Base-by-base conservation (phyloP, 2,329 filamentous ascomycete species). In the Colletotrichum eremochloae region DNA sequence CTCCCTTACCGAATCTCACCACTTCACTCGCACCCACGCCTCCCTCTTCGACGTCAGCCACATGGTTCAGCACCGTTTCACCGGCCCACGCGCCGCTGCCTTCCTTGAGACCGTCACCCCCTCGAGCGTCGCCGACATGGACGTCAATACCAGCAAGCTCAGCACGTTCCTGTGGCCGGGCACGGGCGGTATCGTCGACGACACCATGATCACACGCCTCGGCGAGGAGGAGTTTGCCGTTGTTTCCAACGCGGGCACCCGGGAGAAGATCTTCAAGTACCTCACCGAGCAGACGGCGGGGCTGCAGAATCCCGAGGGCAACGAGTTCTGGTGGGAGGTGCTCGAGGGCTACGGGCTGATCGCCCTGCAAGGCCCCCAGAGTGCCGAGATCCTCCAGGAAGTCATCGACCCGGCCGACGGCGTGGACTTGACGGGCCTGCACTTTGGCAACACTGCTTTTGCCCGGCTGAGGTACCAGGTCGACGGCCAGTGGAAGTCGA, bases 1-100 rank as follows among this genome's bases (percentile, higher is more conserved):
- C 75, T 92, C 92, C 76, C 92, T 98, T 75, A 88, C 90, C 76
- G 93, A 95, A 73, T 97, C 94, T 64, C 96, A 98, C 86, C 88
- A 91, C 77, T 98, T 96, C 88, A 98, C 96, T 20, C 91, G 96
- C 67, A 88, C 91, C 77, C 93, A 95, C 82, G 93, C 94, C 70
- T 97, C 95, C 75, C 85, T 99, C 75, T 99, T 99, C 80, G 96
- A 99, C 82, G 96, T 98, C 67, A 93, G 93, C 81, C 96, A 98
- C 85, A 98, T 98, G 96, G 95, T 92, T 74, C 95, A 97, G 84
- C 95, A 97, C 82, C 89, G 91, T 76, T 91, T 99, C 80, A 90
- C 90, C 63, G 96, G 96, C 0, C 90, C 94, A 8, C 93, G 93
- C 44, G 95, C 94, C 6, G 88, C 92, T 36, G 89, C 89, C 5